Percentiles rank a stretch among this genome's conserved stretches.
These are phyloP conservation scores for Crithidia sp. DNA, from an alignment of 208 protist genomes.

Conservation along the genomic window DNA sequence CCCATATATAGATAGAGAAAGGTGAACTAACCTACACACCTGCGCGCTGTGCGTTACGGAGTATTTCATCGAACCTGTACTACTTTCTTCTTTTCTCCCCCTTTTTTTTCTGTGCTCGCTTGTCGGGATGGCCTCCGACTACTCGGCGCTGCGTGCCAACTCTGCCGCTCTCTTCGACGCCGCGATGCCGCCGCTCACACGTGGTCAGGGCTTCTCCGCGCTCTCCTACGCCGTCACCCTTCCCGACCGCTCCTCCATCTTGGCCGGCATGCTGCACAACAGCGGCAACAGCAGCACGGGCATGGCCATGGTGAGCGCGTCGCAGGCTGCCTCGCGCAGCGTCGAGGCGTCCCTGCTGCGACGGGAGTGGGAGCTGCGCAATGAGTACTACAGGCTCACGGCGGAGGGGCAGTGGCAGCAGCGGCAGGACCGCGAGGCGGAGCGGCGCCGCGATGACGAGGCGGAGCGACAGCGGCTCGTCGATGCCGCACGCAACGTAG, in stretches of 20 bases:
- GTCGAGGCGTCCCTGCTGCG: slow-evolving; percentile 66
- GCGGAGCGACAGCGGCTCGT: slow-evolving; percentile 64
- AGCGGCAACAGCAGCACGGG: neutral
- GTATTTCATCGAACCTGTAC: too few species aligned
- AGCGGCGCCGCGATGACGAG: slow-evolving; percentile 50
- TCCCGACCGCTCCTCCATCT: slow-evolving; percentile 1
- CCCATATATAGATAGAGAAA: too few species aligned
- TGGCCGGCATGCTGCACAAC: slow-evolving; percentile 3
- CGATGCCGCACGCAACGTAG: slow-evolving; percentile 54
- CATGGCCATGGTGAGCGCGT: neutral
- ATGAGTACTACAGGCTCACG: slow-evolving; percentile 64
- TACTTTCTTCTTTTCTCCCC: neutral
- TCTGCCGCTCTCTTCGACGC: slow-evolving; percentile 44
- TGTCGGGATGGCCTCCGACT: slow-evolving; percentile 32
- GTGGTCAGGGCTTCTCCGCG: slow-evolving; percentile 10
- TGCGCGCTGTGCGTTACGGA: too few species aligned
- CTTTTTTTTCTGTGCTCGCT: slow-evolving; percentile 22
- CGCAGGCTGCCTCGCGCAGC: neutral
- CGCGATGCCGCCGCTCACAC: slow-evolving; percentile 64
- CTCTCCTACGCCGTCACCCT: slow-evolving; percentile 24
- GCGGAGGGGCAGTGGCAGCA: slow-evolving; percentile 57
- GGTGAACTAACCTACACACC: too few species aligned
- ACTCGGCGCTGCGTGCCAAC: slow-evolving; percentile 29
- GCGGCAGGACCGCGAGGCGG: slow-evolving; percentile 36
- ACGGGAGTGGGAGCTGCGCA: slow-evolving; percentile 66